Evolutionary conservation across 805 yeast species (phyloP).

Genomic region (Metschnikowia sp.): DNA sequence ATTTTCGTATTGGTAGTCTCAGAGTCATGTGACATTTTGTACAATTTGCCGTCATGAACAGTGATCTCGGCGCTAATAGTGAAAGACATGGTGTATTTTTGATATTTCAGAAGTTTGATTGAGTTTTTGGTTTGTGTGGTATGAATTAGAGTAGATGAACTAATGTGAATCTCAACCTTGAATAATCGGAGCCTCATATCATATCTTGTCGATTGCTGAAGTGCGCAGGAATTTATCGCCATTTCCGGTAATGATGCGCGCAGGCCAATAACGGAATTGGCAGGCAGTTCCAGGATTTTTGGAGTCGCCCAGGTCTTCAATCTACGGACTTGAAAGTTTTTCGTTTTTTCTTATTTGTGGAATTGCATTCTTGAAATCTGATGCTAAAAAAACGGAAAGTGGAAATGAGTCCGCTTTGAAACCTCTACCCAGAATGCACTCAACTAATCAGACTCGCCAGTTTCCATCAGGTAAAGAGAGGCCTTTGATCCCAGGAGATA

Average conservation of each 20-base stretch:
- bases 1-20: conserved; percentile 60
- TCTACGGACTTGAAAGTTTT: no score
- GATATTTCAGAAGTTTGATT: not conserved
- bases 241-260: not conserved
- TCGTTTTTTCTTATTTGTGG: no score
- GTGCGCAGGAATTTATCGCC: conserved; percentile 1
- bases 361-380: no score
- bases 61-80: conserved; percentile 50
- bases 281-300: no score
- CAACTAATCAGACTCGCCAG: no score
- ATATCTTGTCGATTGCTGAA: not conserved
- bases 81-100: conserved; percentile 42
- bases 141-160: not conserved
- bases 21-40: conserved; percentile 76
- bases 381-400: no score
- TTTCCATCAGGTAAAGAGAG: no score
- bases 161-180: not conserved
- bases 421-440: no score
- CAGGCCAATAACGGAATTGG: not conserved
- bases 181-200: not conserved
- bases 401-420: no score
- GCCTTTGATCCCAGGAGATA: no score
- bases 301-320: no score
- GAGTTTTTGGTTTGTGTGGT: not conserved
- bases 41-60: conserved; percentile 71